phyloP scores from a whole-genome alignment of 371 early-diverging fungal species.

The Batkoa obscura region DNA sequence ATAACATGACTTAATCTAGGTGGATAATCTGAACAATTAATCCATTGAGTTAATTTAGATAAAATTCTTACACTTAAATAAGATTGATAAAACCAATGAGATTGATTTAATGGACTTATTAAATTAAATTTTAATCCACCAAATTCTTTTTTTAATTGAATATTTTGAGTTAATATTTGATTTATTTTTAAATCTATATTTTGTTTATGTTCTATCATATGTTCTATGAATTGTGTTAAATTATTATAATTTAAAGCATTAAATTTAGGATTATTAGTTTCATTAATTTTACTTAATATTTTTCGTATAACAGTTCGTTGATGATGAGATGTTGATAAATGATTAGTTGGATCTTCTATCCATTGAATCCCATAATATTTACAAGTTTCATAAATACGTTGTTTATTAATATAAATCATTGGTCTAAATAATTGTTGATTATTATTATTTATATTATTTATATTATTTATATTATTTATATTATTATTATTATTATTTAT shows the following conservation, averaged over 20 bases:
- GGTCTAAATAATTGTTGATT: neutral
- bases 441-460: too few relatives aligned
- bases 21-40: constrained; percentile 1
- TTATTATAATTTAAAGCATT: neutral
- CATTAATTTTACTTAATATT: constrained; percentile 1
- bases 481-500: too few relatives aligned
- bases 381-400: constrained; percentile 8
- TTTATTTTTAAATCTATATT: constrained; percentile 2
- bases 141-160: neutral
- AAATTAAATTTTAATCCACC: constrained; percentile 3
- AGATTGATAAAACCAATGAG: constrained; percentile 4
- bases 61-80: constrained; percentile 4
- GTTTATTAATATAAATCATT: neutral
- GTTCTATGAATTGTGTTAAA: constrained; percentile 1
- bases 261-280: neutral
- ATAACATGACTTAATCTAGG: constrained; percentile 1
- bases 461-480: too few relatives aligned
- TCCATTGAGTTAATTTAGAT: constrained; percentile 2
- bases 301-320: constrained; percentile 8
- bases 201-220: constrained; percentile 4
- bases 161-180: neutral
- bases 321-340: neutral
- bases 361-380: constrained; percentile 2
- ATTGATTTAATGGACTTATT: neutral
- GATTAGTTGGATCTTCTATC: constrained; percentile 10